Percentiles rank a stretch among this genome's conserved stretches.
These are phyloP conservation scores for Eudorina sp. DNA, from an alignment of 139 green algal species.

Conservation along the genomic window DNA sequence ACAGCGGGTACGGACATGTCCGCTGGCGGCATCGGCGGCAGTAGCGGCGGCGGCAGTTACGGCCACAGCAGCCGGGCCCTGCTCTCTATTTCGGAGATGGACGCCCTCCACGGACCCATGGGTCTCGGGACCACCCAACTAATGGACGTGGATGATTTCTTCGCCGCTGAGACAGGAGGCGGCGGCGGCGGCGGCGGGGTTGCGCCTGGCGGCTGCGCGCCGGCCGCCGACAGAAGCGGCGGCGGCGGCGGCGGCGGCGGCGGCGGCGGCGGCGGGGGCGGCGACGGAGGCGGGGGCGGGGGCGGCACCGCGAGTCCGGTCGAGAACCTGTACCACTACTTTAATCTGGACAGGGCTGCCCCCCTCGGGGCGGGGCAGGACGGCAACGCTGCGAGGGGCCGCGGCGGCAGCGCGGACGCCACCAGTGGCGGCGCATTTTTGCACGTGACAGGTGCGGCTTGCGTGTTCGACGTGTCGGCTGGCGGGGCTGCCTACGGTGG, in stretches of 20 bases:
- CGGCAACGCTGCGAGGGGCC: too few species aligned
- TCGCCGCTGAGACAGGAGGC: neutral
- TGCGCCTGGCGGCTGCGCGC: neutral
- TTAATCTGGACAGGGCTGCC: too few species aligned
- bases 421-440: too few species aligned
- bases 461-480: too few species aligned
- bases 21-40: neutral
- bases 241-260: neutral
- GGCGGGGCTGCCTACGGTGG: too few species aligned
- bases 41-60: neutral
- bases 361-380: too few species aligned
- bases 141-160: conserved; percentile 7
- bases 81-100: neutral
- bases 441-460: too few species aligned
- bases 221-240: neutral
- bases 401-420: too few species aligned
- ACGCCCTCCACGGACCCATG: neutral
- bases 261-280: neutral
- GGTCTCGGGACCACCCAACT: neutral
- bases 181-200: neutral
- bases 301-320: too few species aligned
- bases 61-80: neutral
- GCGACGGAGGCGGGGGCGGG: neutral
- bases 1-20: too few species aligned
- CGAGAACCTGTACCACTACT: too few species aligned